Evolutionary conservation across 805 yeast genomes (phyloP).

Genomic region (Saccharomyces kudriavzevii): DNA sequence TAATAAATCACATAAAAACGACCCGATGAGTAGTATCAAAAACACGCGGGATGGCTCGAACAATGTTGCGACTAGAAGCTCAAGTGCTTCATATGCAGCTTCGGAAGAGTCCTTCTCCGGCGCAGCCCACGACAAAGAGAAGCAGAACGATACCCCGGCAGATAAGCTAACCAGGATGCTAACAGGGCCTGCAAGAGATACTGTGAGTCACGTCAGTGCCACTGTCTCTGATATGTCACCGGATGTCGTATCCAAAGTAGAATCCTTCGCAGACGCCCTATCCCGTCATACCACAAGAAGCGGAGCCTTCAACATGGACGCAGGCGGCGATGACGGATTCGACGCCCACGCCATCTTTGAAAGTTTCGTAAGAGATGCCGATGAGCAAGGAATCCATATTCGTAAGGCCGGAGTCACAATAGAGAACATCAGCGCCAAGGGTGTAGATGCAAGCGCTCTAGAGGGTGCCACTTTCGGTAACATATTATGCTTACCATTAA

Average conservation of each 20-base stretch:
- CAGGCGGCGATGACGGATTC: conserved; percentile 2
- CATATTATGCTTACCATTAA: conserved; percentile 20
- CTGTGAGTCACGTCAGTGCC: background rate
- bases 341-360: conserved; percentile 15
- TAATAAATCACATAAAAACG: background rate
- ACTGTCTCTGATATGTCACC: conserved; percentile 4
- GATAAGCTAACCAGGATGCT: conserved; percentile 11
- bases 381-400: conserved; percentile 36
- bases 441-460: conserved; percentile 30
- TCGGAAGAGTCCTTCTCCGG: background rate
- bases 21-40: background rate
- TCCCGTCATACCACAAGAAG: conserved; percentile 18
- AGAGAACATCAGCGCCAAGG: conserved; percentile 26
- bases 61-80: background rate
- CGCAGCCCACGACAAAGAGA: background rate
- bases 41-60: background rate
- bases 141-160: conserved; percentile 6
- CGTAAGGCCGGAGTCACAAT: conserved; percentile 36
- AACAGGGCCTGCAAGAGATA: conserved; percentile 3
- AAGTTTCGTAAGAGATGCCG: conserved; percentile 31
- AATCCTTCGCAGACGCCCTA: conserved; percentile 21
- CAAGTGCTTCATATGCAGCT: background rate
- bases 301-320: conserved; percentile 10
- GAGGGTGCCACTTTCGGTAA: conserved; percentile 30
- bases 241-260: conserved; percentile 16